Base-by-base conservation (phyloP, 2,329 filamentous ascomycete genomes). In the Boeremia exigua region DNA sequence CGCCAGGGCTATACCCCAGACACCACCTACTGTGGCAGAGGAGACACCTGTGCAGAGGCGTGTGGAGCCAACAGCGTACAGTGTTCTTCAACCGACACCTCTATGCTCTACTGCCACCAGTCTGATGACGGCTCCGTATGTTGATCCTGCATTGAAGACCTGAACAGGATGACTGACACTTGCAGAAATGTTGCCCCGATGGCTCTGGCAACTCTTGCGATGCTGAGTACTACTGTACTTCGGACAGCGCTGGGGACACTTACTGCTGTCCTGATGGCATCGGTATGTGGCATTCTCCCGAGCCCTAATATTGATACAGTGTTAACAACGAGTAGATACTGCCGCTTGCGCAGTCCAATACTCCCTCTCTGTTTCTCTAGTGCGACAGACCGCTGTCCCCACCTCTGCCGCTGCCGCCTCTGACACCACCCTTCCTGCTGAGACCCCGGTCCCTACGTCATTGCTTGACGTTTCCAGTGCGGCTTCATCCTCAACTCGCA, bases 171-270 rank as follows among this genome's bases (percentile, higher is more conserved):
- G 14, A 43, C 37, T 54, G 12, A 28, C 17, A 4, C n/a, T 3
- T 15, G 15, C 15, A 49, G 76, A 76, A 73, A 36, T 88, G 86
- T 81, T 88, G 86, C 70, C 77, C 79, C 37, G 80, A 83, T 65
- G 77, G 77, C 63, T 79, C 77, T 60, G 86, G 86, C 76, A 84
- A 85, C 73, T 84, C 85, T 29, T 88, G 86, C 71, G 81, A 85
- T 29, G 71, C 75, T 14, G 84, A 84, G 45, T 88, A 83, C 78
- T 88, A 84, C 79, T 88, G 86, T 77, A 81, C 84, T n/a, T 77
- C 81, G 62, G 81, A 86, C 68, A 70, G 74, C 48, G 65, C 72
- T 39, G 72, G 75, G 49, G 75, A 79, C 53, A 87, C 85, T 30
- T 82, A 82, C 78, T 88, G 86, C 79, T 88, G 86, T 74, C 84